These are phyloP conservation scores for Leishmania guyanensis DNA, from an alignment of 208 protist species.

Conservation along the genomic window DNA sequence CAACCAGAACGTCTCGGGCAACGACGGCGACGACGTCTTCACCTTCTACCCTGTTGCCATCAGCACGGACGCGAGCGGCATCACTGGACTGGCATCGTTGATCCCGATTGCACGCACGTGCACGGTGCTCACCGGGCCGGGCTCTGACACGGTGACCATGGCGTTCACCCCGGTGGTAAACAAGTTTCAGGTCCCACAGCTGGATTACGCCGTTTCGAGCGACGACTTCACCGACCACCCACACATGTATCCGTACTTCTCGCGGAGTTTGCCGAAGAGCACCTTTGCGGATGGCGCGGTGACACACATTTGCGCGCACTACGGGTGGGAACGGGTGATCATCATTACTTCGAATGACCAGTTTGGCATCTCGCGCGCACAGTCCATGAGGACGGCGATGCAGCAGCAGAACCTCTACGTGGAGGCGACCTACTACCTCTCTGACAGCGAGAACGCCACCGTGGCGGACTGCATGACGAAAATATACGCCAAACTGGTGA, in stretches of 20 bases:
- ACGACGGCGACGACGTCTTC: conserved; percentile 35
- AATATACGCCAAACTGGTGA: conserved; percentile 74
- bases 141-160: conserved; percentile 46
- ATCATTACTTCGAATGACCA: conserved; percentile 64
- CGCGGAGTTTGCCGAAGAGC: conserved; percentile 62
- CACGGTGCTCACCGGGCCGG: conserved; percentile 70
- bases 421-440: conserved; percentile 59
- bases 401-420: conserved; percentile 70
- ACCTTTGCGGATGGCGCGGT: conserved; percentile 56
- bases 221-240: conserved; percentile 57
- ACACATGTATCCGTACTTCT: conserved; percentile 79
- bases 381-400: conserved; percentile 54
- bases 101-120: conserved; percentile 72
- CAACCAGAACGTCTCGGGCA: conserved; percentile 36
- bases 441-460: conserved; percentile 26
- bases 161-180: conserved; percentile 81
- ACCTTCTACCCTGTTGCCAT: conserved; percentile 64
- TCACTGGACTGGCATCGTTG: conserved; percentile 67
- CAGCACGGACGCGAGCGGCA: conserved; percentile 66
- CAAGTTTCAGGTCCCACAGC: conserved; percentile 68
- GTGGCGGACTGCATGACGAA: conserved; percentile 40
- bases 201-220: conserved; percentile 78
- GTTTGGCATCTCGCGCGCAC: conserved; percentile 52
- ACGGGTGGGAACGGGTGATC: conserved; percentile 86
- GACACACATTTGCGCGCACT: conserved; percentile 66